Conservation (phyloP, 257 asterid genomes). For the Solanum acaule region DNA sequence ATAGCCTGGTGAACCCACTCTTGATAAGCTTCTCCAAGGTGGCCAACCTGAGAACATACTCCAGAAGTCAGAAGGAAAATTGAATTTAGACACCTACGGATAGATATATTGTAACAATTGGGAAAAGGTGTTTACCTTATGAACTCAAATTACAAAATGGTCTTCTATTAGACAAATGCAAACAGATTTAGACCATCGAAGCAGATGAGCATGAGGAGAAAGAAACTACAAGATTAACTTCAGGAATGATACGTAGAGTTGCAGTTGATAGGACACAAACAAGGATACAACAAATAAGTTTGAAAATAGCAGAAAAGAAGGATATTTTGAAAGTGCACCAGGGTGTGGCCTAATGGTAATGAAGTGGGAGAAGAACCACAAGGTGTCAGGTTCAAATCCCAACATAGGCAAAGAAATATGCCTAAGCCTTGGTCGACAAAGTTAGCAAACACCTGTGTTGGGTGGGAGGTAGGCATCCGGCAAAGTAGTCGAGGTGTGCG, state of each 20-base stretch:
- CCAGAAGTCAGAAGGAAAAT: not conserved
- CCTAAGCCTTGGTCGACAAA: no score
- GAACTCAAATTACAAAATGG: not conserved
- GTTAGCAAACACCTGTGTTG: no score
- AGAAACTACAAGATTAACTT: not conserved
- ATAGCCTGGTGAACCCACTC: slow-evolving; percentile 75
- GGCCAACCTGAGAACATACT: slow-evolving; percentile 48
- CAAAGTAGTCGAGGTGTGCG: no score
- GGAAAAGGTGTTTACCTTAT: not conserved
- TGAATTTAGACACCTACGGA: not conserved
- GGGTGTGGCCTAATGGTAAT: no score
- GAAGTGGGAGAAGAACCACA: no score
- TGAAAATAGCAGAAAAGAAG: no score
- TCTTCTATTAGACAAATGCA: not conserved
- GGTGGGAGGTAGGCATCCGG: no score
- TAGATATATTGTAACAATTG: not conserved
- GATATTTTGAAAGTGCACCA: no score
- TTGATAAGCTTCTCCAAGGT: slow-evolving; percentile 71
- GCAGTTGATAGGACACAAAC: not conserved
- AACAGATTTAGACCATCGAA: not conserved
- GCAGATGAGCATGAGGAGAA: not conserved
- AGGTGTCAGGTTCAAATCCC: no score
- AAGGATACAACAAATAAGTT: not conserved
- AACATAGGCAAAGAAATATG: no score
- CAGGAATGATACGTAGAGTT: not conserved